A percentile compares a stretch with the other conserved stretches of the same genome.
Evolutionary conservation across 1,139 yeast genomes (phyloP).

Genomic region (Yamadazyma dushanensis): DNA sequence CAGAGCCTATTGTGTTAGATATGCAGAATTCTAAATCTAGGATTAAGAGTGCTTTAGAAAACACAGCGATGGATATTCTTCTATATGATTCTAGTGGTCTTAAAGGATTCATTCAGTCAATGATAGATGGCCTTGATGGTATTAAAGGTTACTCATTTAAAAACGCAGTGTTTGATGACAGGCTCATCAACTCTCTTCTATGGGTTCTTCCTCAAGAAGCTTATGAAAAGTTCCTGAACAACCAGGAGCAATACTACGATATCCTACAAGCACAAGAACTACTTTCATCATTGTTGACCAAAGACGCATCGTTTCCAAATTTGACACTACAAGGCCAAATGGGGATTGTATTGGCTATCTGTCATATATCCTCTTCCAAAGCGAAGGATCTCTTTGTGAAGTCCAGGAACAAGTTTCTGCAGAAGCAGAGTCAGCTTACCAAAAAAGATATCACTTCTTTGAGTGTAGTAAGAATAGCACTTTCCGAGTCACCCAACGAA

Average conservation of each 20-base stretch:
- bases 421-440: conserved; percentile 6
- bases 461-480: conserved; percentile 25
- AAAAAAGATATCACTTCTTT: conserved; percentile 23
- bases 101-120: conserved; percentile 17
- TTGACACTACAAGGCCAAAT: conserved; percentile 35
- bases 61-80: conserved; percentile 27
- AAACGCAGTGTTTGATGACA: conserved; percentile 14
- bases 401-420: conserved; percentile 26
- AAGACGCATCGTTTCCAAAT: conserved; percentile 6
- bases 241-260: conserved; percentile 1
- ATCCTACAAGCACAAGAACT: conserved; percentile 33
- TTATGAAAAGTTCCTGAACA: conserved; percentile 2
- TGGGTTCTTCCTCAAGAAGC: conserved; percentile 24
- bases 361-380: conserved; percentile 24
- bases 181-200: conserved; percentile 23
- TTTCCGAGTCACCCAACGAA: conserved; percentile 34
- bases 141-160: conserved; percentile 15
- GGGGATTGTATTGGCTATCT: conserved; percentile 39
- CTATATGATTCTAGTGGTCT: conserved; percentile 25
- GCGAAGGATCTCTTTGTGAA: conserved; percentile 28
- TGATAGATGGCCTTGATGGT: conserved; percentile 16
- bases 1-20: conserved; percentile 18
- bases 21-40: conserved; percentile 17
- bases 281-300: conserved; percentile 22
- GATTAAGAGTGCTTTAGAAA: conserved; percentile 24